Evolutionary conservation across 345 rosid species (phyloP), one percentile per base, ranked within the genome.

Genomic region (Euphorbia pulcherrima): DNA sequence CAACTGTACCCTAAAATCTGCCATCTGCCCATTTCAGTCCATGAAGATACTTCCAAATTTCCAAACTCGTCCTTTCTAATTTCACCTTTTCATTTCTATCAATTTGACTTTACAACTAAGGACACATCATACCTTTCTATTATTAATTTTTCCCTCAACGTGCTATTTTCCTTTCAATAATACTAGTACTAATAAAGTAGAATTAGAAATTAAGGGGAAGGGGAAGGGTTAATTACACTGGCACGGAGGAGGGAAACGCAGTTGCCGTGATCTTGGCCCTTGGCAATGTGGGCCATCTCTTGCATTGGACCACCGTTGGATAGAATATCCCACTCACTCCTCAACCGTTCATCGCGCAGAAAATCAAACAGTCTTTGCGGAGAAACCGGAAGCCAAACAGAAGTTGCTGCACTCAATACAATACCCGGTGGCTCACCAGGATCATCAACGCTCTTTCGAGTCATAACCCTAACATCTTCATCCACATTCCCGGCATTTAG

Each of bases 341-440:
- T 72, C 14, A 88, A 77, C 77, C 90, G 89, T 74, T 89, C 96
- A 59, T 91, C 88, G 0, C 96, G 84, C 2, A 95, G 87, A 62
- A 90, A 90, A 77, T 92, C 87, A 8, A 95, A 95, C 60, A 95
- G 82, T 24, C 84, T 69, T 72, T 90, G 87, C 0, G 96, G 92
- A 6, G 95, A 72, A 11, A 87, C 94, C 0, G 92, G 96, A 52
- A 95, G 82, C 98, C 96, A 95, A 0, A 95, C 98, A 0, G 99
- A 95, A 3, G 98, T 92, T 5, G 97, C 96, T 0, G 98, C 99
- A 66, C 97, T 92, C 56, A 92, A 59, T 0, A 95, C 83, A 26
- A 90, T 81, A 1, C 99, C 99, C 1, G 93, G 92, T 6, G 99
- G 99, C 86, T 95, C 99, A 5, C 99, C 97, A 0, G 99, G 99